These are phyloP conservation scores for Suhomyces coccinellae DNA, from an alignment of 1,139 yeast genomes.

Conservation along the genomic window DNA sequence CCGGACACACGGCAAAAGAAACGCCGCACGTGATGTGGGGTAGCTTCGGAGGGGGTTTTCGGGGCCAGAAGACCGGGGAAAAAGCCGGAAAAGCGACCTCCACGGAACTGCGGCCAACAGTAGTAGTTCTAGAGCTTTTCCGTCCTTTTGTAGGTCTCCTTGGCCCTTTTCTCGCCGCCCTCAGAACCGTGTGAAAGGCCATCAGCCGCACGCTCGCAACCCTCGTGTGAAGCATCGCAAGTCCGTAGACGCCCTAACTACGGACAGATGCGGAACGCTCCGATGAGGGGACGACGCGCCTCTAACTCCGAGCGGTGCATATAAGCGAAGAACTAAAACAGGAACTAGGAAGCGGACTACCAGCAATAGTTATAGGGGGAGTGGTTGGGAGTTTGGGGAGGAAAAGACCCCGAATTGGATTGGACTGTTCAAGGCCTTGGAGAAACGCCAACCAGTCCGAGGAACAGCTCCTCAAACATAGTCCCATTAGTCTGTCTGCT, in stretches of 20 bases:
- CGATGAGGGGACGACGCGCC: background rate
- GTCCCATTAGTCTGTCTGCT: too few relatives aligned
- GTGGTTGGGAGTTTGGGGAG: too few relatives aligned
- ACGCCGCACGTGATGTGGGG: background rate
- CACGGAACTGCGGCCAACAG: too few relatives aligned
- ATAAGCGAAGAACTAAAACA: background rate
- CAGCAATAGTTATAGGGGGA: too few relatives aligned
- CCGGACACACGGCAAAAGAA: background rate
- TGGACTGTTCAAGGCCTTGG: too few relatives aligned
- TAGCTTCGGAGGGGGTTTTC: background rate
- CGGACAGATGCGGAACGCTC: constrained; percentile 3
- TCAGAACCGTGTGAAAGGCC: too few relatives aligned
- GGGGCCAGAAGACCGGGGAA: background rate
- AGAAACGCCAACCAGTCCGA: too few relatives aligned
- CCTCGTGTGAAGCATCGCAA: background rate
- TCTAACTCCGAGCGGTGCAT: background rate
- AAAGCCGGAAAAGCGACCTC: too few relatives aligned
- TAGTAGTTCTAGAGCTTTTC: too few relatives aligned
- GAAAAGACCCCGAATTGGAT: too few relatives aligned
- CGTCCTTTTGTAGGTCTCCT: background rate
- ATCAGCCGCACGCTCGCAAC: background rate
- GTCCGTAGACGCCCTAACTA: constrained; percentile 2
- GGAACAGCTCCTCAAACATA: too few relatives aligned
- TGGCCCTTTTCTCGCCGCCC: background rate
- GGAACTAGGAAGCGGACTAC: too few relatives aligned